Evolutionary conservation across 2,329 filamentous ascomycete species (phyloP), one percentile per base, ranked within the genome.

Genomic region (Colletotrichum chrysophilum): DNA sequence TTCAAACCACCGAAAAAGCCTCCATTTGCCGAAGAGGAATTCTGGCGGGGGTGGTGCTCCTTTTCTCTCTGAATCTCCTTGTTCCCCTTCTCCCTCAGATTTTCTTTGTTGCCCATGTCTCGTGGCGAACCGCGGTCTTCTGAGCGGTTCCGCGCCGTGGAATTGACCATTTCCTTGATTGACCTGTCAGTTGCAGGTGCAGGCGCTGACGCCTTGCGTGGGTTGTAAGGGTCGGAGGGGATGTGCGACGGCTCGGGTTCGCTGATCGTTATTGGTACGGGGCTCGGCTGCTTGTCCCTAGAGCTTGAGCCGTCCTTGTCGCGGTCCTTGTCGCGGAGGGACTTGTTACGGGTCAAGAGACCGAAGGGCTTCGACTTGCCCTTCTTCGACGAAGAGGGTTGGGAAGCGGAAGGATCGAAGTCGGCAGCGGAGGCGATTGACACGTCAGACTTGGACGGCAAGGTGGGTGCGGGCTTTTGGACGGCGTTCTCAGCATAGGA

Each of bases 1-100:
- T 94, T 94, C 61, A 97, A 86, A 72, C 94, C 95, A 78, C 90
- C 94, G 81, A 97, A 91, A 71, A 97, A 92, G 18, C 93, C 92
- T 28, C 91, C 88, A 64, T 89, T 92, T 78, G 89, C 86, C 1
- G 91, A 91, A 2, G 90, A 89, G 32, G 86, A 88, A 79, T 88
- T 91, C 78, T 83, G 86, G 81, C 85, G 88, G 70, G 67, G 84
- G 83, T 84, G 83, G 84, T 79, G 81, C n/a, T 76, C 74, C 8
- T 65, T 76, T 32, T 76, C 74, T 58, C 55, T 76, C 13, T 69
- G 64, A 10, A 26, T 74, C 24, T 68, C 58, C 65, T 30, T 74
- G 38, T 32, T 87, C 79, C 90, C 86, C 80, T 84, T 89, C 70
- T 90, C 89, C 66, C 85, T 85, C 62, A 86, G 85, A 26, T 80